These are phyloP conservation scores for Fonsecaea pedrosoi DNA, from an alignment of 2,329 filamentous ascomycete genomes.

Conservation along the genomic window DNA sequence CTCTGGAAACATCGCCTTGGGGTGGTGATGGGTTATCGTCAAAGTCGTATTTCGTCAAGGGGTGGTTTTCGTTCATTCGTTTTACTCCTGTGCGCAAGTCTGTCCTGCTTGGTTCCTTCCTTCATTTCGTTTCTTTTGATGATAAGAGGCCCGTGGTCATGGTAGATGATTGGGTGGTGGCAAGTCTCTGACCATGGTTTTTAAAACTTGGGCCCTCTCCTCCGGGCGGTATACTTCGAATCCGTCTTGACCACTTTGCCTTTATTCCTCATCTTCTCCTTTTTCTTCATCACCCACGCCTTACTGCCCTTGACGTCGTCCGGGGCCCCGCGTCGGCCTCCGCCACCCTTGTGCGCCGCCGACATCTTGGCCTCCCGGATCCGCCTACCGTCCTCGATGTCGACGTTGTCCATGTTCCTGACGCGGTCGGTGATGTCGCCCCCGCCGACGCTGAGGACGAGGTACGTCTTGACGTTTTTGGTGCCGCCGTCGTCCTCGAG, in stretches of 20 bases:
- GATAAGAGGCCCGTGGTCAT: not conserved
- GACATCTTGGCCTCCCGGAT: slow-evolving; percentile 45
- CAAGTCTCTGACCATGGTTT: slow-evolving; percentile 36
- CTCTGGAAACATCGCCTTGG: no score
- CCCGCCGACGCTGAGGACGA: slow-evolving; percentile 87
- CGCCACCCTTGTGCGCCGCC: slow-evolving; percentile 46
- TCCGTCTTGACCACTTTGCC: slow-evolving; percentile 91
- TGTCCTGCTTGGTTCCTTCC: not conserved
- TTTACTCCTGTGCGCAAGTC: not conserved
- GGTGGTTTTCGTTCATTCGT: not conserved
- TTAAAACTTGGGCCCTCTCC: slow-evolving; percentile 79
- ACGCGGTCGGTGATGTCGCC: slow-evolving; percentile 93
- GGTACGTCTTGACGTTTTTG: slow-evolving; percentile 95
- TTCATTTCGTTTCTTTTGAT: not conserved
- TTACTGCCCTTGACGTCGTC: slow-evolving; percentile 60
- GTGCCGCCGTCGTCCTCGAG: slow-evolving; percentile 95
- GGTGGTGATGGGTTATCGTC: not conserved
- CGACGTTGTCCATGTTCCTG: slow-evolving; percentile 84
- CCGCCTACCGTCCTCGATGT: slow-evolving; percentile 74
- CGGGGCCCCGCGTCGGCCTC: slow-evolving; percentile 50
- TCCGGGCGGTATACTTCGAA: slow-evolving; percentile 93
- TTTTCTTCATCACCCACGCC: slow-evolving; percentile 65
- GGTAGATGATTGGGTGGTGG: not conserved
- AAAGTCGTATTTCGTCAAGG: not conserved
- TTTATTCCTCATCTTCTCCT: slow-evolving; percentile 91